A percentile compares a stretch with the other conserved stretches of the same genome.
Conservation (phyloP, 495 filamentous ascomycete genomes). For the Chaetomium tenue region DNA sequence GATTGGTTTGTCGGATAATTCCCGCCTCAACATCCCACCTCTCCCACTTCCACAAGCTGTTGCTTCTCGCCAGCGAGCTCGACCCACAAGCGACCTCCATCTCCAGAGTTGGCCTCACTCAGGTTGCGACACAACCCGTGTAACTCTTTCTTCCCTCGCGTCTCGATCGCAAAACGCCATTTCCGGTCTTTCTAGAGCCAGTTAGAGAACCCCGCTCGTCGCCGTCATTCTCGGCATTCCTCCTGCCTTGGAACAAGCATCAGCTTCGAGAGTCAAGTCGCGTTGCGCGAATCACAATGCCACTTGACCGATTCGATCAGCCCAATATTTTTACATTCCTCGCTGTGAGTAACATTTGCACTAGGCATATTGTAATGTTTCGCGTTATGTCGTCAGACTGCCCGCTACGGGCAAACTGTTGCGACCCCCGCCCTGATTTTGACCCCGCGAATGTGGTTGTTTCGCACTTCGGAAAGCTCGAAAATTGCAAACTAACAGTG, state of each 20-base stretch:
- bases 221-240: neutral
- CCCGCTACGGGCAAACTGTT: neutral
- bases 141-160: neutral
- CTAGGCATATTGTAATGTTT: neutral
- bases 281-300: conserved; percentile 34
- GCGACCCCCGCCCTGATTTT: neutral
- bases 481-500: conserved; percentile 5
- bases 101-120: conserved; percentile 19
- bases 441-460: neutral
- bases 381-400: neutral
- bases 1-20: conserved; percentile 29
- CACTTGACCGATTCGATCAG: conserved; percentile 23
- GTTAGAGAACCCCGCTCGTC: neutral
- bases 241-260: conserved; percentile 6
- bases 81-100: conserved; percentile 20
- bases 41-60: neutral
- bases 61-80: conserved; percentile 8
- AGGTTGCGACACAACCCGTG: conserved; percentile 16
- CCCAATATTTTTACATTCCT: conserved; percentile 24
- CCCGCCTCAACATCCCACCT: conserved; percentile 25
- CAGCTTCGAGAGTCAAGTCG: neutral
- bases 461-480: too few relatives aligned
- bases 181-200: too few relatives aligned
- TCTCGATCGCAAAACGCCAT: neutral
- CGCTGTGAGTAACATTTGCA: conserved; percentile 26